Conservation (phyloP, 768 basidiomycete species). For the Exidia glandulosa region DNA sequence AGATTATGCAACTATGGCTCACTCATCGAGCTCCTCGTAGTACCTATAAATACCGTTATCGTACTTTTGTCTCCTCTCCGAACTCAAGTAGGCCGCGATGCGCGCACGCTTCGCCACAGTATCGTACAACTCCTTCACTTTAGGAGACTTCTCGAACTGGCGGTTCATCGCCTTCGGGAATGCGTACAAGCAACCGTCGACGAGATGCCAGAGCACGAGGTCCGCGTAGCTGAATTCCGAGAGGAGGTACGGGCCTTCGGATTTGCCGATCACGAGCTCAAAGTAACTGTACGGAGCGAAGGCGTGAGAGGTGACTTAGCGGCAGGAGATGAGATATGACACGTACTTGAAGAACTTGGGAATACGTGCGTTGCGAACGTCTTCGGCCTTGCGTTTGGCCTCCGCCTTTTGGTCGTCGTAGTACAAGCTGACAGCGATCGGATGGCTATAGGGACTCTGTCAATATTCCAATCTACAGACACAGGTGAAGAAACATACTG, state of each 20-base stretch:
- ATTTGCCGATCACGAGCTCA: constrained; percentile 18
- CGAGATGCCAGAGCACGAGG: constrained; percentile 29
- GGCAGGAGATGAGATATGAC: constrained; percentile 6
- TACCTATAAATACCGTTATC: constrained; percentile 25
- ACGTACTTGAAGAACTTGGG: constrained; percentile 33
- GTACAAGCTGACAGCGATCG: constrained; percentile 19
- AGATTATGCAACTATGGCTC: too few relatives aligned
- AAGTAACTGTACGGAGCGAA: constrained; percentile 16
- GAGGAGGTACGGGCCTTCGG: constrained; percentile 18
- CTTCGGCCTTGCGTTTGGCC: constrained; percentile 20
- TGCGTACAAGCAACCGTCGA: constrained; percentile 22
- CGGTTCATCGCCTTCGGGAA: constrained; percentile 25
- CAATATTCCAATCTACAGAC: background rate
- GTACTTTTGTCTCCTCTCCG: constrained; percentile 20
- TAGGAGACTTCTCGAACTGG: constrained; percentile 15
- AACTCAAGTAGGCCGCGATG: constrained; percentile 25
- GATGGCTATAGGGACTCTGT: constrained; percentile 19
- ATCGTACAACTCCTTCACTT: constrained; percentile 22
- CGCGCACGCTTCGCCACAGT: constrained; percentile 19
- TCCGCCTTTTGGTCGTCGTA: constrained; percentile 36
- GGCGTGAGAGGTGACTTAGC: background rate
- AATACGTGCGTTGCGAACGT: constrained; percentile 24
- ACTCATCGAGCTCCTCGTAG: constrained; percentile 27
- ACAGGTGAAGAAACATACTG: constrained; percentile 4
- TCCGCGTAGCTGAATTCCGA: constrained; percentile 19